Evolutionary conservation across 257 asterid genomes (phyloP), one percentile per base, ranked within the genome.

Genomic region (Gardenia jasminoides): DNA sequence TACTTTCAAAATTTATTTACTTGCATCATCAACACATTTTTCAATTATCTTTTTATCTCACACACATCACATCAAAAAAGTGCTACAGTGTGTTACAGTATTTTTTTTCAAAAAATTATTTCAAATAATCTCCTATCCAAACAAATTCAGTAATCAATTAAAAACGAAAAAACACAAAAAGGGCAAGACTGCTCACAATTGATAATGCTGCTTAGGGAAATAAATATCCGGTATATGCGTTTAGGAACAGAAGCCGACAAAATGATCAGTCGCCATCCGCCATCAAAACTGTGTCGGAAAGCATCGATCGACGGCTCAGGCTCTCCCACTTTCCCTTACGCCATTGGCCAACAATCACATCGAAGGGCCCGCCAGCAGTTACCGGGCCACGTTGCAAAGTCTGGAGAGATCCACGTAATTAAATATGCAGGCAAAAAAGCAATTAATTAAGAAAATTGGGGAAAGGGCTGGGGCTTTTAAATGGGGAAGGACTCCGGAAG

Each of bases 351-450:
- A 0, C 1, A 0, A 19, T 83, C 84, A 70, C 81, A 77, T 86
- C 87, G 20, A 20, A 20, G 28, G 30, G 24, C 61, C 4, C 83
- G 50, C 84, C 22, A 7, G 11, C 0, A 33, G 48, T 77, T 39
- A 87, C 85, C 91, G 94, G 92, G 81, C 91, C 96, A 92, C 81
- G 84, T 88, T 52, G 52, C 88, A 48, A n/a, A 56, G 46, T 65
- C 15, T 44, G 46, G 83, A 84, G 52, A 68, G 71, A 52, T 78
- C 81, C 73, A 17, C 31, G 58, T 62, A 78, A 74, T 59, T 61
- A 85, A 80, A 33, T 80, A 62, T 74, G 10, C 43, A 75, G 81
- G 78, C 59, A 19, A 59, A 61, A 78, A 82, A 75, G 62, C 22
- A 22, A 24, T 4, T 22, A 22, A 24, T 4, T 22, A 16, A 6